Conservation (phyloP, 2,329 filamentous ascomycete species). For the Aspergillus fructus region DNA sequence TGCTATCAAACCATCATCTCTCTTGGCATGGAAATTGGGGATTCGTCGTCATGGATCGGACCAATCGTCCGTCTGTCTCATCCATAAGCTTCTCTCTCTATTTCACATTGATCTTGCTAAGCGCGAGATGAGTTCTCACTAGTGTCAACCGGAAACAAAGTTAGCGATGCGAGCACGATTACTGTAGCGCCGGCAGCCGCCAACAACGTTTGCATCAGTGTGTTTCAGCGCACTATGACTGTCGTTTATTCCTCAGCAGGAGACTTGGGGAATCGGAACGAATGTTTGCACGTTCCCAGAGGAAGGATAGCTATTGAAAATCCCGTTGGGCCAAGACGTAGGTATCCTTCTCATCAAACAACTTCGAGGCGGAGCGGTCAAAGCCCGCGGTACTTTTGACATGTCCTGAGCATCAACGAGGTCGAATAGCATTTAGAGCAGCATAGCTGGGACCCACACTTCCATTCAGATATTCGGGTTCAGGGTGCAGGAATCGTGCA, state of each 20-base stretch:
- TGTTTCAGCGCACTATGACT: slow-evolving; percentile 18
- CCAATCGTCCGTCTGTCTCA: slow-evolving; percentile 17
- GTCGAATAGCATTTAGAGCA: slow-evolving; percentile 5
- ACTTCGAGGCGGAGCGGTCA: slow-evolving; percentile 21
- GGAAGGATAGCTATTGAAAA: slow-evolving; percentile 11
- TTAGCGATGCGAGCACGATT: background rate
- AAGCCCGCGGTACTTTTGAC: slow-evolving; percentile 23
- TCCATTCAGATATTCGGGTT: slow-evolving; percentile 5
- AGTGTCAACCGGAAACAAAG: background rate
- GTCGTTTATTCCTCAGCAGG: slow-evolving; percentile 12
- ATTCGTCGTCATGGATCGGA: slow-evolving; percentile 21
- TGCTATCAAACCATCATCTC: slow-evolving; percentile 24
- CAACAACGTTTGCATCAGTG: slow-evolving; percentile 32
- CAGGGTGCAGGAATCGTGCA: slow-evolving; percentile 13
- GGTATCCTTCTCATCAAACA: slow-evolving; percentile 25
- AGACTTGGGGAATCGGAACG: slow-evolving; percentile 9
- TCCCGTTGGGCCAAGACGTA: slow-evolving; percentile 27
- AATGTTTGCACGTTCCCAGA: slow-evolving; percentile 31
- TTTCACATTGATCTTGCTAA: slow-evolving; percentile 7
- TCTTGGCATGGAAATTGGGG: slow-evolving; percentile 19
- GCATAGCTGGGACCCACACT: background rate
- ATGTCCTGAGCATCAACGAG: background rate
- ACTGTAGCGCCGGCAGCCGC: slow-evolving; percentile 24
- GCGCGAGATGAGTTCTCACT: slow-evolving; percentile 5
- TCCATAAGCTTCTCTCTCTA: slow-evolving; percentile 5